Evolutionary conservation across 805 yeast genomes (phyloP).

Genomic region (Sugiyamaella americana): DNA sequence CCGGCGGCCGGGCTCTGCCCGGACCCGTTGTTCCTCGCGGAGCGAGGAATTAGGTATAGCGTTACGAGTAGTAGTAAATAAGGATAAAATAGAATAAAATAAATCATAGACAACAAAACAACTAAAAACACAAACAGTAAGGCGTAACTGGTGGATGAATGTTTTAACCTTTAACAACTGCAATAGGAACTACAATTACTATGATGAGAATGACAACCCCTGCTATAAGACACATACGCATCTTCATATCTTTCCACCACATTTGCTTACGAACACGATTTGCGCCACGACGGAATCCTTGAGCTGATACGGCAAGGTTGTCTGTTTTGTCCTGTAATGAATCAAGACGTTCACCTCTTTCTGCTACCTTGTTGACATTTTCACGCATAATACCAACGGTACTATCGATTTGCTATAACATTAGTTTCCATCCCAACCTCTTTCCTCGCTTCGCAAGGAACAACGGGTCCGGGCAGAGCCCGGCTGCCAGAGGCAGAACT

Average conservation of each 20-base stretch:
- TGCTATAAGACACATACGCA: slow-evolving; percentile 83
- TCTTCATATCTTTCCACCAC: slow-evolving; percentile 99
- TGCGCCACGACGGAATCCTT: slow-evolving; percentile 93
- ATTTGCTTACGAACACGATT: slow-evolving; percentile 95
- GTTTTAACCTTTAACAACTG: slow-evolving; percentile 40
- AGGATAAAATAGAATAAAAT: not conserved
- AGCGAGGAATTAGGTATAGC: no score
- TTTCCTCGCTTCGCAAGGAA: no score
- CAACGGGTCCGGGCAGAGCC: no score
- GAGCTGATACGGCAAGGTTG: slow-evolving; percentile 85
- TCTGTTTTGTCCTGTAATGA: slow-evolving; percentile 90
- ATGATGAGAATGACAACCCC: slow-evolving; percentile 71
- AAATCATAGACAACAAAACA: not conserved
- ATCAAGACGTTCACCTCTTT: slow-evolving; percentile 89
- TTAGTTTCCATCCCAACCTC: not conserved
- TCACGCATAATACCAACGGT: slow-evolving; percentile 98
- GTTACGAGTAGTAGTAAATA: not conserved
- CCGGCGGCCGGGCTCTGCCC: no score
- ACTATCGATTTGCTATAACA: slow-evolving; percentile 72
- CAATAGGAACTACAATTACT: slow-evolving; percentile 90
- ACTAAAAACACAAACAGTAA: not conserved
- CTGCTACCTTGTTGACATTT: slow-evolving; percentile 91
- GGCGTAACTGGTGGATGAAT: not conserved
- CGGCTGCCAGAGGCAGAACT: slow-evolving; percentile 32
- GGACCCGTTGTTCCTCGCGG: no score